phyloP scores from a whole-genome alignment of 2,329 filamentous ascomycete species.

The Beauveria sp. region DNA sequence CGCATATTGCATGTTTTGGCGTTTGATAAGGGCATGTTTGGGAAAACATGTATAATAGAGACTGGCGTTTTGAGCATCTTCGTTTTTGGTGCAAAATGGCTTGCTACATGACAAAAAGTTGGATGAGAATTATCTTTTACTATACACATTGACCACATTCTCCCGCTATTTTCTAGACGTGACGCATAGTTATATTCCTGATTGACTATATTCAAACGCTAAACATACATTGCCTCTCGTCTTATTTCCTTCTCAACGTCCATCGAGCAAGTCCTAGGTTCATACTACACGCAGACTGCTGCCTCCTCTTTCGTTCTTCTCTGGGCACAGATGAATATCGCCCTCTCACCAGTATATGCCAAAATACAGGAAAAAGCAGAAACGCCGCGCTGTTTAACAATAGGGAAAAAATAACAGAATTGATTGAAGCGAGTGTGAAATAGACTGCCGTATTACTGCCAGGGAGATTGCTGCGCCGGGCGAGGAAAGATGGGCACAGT shows the following conservation, averaged over 20 bases:
- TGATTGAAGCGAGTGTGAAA: slow-evolving; percentile 7
- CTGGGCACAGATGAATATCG: background rate
- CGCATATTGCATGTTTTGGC: background rate
- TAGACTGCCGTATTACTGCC: slow-evolving; percentile 40
- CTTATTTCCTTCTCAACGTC: background rate
- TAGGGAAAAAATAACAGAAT: background rate
- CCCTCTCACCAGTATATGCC: background rate
- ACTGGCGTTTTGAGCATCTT: background rate
- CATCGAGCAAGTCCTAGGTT: background rate
- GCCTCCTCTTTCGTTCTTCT: background rate
- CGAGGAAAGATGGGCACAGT: slow-evolving; percentile 83
- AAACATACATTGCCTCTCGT: background rate
- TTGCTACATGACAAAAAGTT: background rate
- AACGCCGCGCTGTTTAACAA: slow-evolving; percentile 10
- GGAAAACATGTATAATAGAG: background rate
- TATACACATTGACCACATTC: background rate
- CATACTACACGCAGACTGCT: background rate
- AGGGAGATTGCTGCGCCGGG: slow-evolving; percentile 56
- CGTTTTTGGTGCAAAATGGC: background rate
- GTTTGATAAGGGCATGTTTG: background rate
- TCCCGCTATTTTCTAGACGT: background rate
- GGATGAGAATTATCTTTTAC: background rate
- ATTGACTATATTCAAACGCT: background rate
- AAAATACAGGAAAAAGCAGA: slow-evolving; percentile 17
- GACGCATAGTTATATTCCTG: background rate